Evolutionary conservation across 768 basidiomycete species (phyloP).

Genomic region (Trichaptum fuscoviolaceum): DNA sequence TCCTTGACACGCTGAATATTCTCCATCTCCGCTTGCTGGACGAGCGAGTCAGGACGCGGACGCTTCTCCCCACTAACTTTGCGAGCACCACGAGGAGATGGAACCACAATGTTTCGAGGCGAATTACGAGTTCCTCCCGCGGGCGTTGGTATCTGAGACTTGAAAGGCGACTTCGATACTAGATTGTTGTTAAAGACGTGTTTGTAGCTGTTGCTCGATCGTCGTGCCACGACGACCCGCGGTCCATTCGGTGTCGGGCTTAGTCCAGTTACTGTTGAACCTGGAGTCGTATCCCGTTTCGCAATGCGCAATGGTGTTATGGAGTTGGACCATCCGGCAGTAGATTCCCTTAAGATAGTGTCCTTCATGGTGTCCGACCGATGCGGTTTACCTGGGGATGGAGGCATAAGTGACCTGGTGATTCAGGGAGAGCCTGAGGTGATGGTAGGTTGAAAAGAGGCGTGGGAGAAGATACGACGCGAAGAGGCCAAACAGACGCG

Average conservation of each 20-base stretch:
- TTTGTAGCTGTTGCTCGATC: constrained; percentile 73
- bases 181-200: constrained; percentile 74
- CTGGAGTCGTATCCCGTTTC: constrained; percentile 51
- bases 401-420: not conserved
- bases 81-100: constrained; percentile 22
- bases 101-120: constrained; percentile 12
- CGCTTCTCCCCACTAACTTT: constrained; percentile 76
- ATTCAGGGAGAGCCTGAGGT: not conserved
- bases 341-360: constrained; percentile 4
- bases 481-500: not conserved
- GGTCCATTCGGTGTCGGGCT: constrained; percentile 33
- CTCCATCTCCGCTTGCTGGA: constrained; percentile 60
- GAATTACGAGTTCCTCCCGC: constrained; percentile 29
- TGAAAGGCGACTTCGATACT: constrained; percentile 85
- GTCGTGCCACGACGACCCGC: constrained; percentile 42
- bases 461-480: not conserved
- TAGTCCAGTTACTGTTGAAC: constrained; percentile 29
- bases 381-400: not conserved
- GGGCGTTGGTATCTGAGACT: constrained; percentile 54
- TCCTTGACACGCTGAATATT: constrained; percentile 51
- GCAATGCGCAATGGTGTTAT: constrained; percentile 70
- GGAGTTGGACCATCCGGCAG: constrained; percentile 19
- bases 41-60: constrained; percentile 65
- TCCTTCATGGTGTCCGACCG: constrained; percentile 1
- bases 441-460: not conserved